A percentile compares a stretch with the other conserved stretches of the same genome.
Evolutionary conservation across 2,329 filamentous ascomycete genomes (phyloP).

Genomic region (Talaromyces funiculosus): DNA sequence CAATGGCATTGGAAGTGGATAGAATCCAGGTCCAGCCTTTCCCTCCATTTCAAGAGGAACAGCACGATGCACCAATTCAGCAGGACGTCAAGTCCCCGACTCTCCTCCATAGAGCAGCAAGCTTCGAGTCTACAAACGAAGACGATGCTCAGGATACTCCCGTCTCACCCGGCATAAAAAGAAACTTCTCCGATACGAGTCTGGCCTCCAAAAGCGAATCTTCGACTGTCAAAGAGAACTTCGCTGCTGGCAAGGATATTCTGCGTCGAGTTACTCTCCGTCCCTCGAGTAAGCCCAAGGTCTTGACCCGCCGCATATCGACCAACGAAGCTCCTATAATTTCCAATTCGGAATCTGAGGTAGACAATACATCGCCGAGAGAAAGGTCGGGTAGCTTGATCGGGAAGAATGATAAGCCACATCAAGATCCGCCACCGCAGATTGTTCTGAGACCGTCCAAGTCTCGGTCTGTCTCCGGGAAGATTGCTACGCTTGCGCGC

Average conservation of each 20-base stretch:
- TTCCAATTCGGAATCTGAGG: neutral
- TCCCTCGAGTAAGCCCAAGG: conserved; percentile 27
- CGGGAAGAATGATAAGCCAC: neutral
- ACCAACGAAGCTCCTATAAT: neutral
- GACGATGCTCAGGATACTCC: conserved; percentile 27
- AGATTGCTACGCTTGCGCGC: conserved; percentile 46
- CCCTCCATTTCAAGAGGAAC: conserved; percentile 17
- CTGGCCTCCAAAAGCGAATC: conserved; percentile 33
- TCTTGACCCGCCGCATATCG: conserved; percentile 22
- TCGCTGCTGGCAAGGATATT: conserved; percentile 38
- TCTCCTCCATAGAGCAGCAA: conserved; percentile 50
- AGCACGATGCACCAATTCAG: neutral
- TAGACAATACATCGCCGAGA: neutral
- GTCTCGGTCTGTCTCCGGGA: conserved; percentile 45
- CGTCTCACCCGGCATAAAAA: conserved; percentile 37
- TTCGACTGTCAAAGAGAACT: conserved; percentile 33
- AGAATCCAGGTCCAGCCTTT: conserved; percentile 17
- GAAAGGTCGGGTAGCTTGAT: neutral
- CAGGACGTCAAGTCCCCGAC: conserved; percentile 6
- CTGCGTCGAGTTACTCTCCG: conserved; percentile 37
- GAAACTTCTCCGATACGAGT: conserved; percentile 47
- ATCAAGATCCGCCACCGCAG: neutral
- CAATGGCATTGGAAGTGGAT: conserved; percentile 27
- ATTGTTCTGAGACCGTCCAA: conserved; percentile 30
- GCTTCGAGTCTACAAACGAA: conserved; percentile 51